Evolutionary conservation across 768 basidiomycete species (phyloP), one percentile per base, ranked within the genome.

Genomic region (Boletus eberwhitei): DNA sequence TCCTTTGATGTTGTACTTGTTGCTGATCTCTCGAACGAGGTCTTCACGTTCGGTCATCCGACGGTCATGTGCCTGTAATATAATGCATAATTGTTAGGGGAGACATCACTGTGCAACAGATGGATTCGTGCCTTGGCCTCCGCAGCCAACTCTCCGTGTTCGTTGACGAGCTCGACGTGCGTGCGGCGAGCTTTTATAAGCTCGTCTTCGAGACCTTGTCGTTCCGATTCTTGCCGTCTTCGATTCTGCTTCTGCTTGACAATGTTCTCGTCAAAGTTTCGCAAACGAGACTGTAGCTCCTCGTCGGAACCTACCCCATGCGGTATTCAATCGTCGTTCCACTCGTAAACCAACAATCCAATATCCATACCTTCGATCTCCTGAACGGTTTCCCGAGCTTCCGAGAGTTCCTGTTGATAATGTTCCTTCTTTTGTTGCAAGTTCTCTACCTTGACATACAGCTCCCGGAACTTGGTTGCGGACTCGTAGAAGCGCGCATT

Each of bases 391-490:
- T 84, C 76, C 52, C 79, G 81, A 7, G 85, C 77, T 29, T 85
- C 82, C 2, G 77, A 75, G 36, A 89, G 75, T 40, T 93, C 86
- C 13, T 73, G 71, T 59, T 87, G 77, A 50, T 84, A 74, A 45
- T 82, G 79, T n/a, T 74, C 66, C 64, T 86, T 87, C 63, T 80
- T 81, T 55, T 82, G 77, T 50, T 85, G 75, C 43, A 90, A 69
- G 55, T 75, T 78, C 52, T 88, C 83, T 21, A 86, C 81, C 61
- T 83, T 83, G 51, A 87, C 72, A 64, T 89, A 94, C 50, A 88
- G 78, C 70, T 97, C 90, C 53, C 91, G 82, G 67, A 98, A 97
- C 65, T 88, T 88, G 21, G 84, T 85, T 4, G 90, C 86, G 42
- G 84, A 80, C 47, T 96, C 89, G 63, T 91, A 86, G 68, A 94